These are phyloP conservation scores for Ochetophila trinervis DNA, from an alignment of 306 rosid species.

Conservation along the genomic window DNA sequence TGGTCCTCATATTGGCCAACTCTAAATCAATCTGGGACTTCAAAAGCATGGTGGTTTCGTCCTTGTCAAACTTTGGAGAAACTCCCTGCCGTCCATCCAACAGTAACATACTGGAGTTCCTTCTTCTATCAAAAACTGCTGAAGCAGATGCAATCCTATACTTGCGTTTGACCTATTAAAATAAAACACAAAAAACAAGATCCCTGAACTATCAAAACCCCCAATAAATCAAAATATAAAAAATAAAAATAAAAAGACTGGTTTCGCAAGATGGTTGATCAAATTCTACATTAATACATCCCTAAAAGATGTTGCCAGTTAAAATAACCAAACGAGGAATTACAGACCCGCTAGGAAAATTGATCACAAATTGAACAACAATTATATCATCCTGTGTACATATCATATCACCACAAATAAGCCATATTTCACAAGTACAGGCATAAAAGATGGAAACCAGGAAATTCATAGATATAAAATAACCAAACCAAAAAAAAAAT, in stretches of 20 bases:
- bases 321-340: not conserved
- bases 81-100: constrained; percentile 58
- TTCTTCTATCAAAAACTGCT: constrained; percentile 50
- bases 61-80: constrained; percentile 46
- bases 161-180: constrained; percentile 72
- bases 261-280: not conserved
- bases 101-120: constrained; percentile 39
- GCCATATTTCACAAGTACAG: not conserved
- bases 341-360: not conserved
- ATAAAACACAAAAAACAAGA: constrained; percentile 9
- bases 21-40: constrained; percentile 76
- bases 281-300: not conserved
- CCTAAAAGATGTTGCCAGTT: not conserved
- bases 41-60: constrained; percentile 38
- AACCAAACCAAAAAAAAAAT: no score
- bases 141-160: constrained; percentile 65
- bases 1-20: constrained; percentile 68
- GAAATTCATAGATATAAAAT: no score
- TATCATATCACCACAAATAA: not conserved
- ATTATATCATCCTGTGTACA: not conserved
- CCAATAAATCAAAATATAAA: not conserved
- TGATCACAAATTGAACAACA: not conserved
- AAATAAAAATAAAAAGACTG: not conserved
- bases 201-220: not conserved
- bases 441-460: no score